Conservation (phyloP, 2,329 filamentous ascomycete species). For the Phialemoniopsis sp. region DNA sequence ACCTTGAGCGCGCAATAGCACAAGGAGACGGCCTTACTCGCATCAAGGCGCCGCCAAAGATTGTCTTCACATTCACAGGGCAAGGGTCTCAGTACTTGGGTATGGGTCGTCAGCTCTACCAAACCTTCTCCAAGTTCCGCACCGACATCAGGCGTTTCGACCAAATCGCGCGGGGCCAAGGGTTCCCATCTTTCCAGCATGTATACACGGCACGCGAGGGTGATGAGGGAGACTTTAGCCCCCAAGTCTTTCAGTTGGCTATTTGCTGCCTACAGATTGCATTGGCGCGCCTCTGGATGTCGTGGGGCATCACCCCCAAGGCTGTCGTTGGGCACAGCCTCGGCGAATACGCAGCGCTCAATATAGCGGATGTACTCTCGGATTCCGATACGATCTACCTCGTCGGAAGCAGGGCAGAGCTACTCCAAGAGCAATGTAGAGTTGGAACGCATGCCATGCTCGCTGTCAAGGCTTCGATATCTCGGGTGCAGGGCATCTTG, state of each 20-base stretch:
- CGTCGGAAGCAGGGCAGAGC: conserved; percentile 50
- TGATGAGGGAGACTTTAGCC: too few species aligned
- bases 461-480: conserved; percentile 37
- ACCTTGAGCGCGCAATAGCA: too few species aligned
- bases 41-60: conserved; percentile 8
- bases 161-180: conserved; percentile 11
- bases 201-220: too few species aligned
- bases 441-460: conserved; percentile 57
- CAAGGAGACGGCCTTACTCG: too few species aligned
- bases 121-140: conserved; percentile 23
- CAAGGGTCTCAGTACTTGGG: conserved; percentile 32
- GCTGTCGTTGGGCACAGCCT: conserved; percentile 43
- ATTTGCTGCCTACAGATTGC: conserved; percentile 21
- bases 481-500: too few species aligned
- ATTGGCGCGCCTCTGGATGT: conserved; percentile 28
- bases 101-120: conserved; percentile 27
- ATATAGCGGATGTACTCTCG: conserved; percentile 54
- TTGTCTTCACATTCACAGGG: conserved; percentile 38
- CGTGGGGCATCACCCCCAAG: conserved; percentile 31
- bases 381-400: conserved; percentile 54
- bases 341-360: conserved; percentile 57
- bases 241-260: neutral
- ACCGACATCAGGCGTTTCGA: conserved; percentile 26
- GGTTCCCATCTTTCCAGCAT: too few species aligned
- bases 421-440: conserved; percentile 49